phyloP scores from a whole-genome alignment of 345 rosid genomes.

The Heritiera littoralis region DNA sequence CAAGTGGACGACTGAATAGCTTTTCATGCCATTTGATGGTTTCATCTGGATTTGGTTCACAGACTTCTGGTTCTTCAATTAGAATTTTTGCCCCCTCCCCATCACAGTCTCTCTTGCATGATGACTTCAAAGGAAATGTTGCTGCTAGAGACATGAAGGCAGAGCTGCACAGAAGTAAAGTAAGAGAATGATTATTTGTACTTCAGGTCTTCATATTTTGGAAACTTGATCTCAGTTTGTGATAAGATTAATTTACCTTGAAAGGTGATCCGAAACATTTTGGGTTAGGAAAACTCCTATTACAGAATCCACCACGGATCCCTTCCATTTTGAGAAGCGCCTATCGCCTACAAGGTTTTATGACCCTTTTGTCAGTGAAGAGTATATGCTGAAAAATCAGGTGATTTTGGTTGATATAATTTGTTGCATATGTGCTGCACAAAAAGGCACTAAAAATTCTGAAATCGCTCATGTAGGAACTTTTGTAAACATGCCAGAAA shows the following conservation, averaged over 20 bases:
- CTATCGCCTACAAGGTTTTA: slow-evolving; percentile 71
- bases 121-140: slow-evolving; percentile 63
- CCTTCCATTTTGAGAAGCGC: slow-evolving; percentile 97
- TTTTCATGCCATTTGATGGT: slow-evolving; percentile 46
- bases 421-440: background rate
- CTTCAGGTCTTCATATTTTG: slow-evolving; percentile 16
- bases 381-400: slow-evolving; percentile 4
- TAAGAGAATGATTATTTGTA: slow-evolving; percentile 21
- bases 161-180: slow-evolving; percentile 60
- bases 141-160: slow-evolving; percentile 93
- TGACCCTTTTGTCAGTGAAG: slow-evolving; percentile 1
- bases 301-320: slow-evolving; percentile 96
- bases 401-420: slow-evolving; percentile 1
- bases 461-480: background rate
- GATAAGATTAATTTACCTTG: slow-evolving; percentile 59
- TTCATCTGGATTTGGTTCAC: slow-evolving; percentile 38
- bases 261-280: slow-evolving; percentile 94
- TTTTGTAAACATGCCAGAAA: background rate
- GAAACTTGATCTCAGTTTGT: slow-evolving; percentile 2
- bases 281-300: slow-evolving; percentile 96
- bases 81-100: slow-evolving; percentile 31
- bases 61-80: slow-evolving; percentile 64
- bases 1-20: slow-evolving; percentile 29
- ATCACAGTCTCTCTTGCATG: slow-evolving; percentile 28
- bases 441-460: background rate